Conservation (phyloP, 2,329 filamentous ascomycete genomes). For the Ascochyta koolunga region DNA sequence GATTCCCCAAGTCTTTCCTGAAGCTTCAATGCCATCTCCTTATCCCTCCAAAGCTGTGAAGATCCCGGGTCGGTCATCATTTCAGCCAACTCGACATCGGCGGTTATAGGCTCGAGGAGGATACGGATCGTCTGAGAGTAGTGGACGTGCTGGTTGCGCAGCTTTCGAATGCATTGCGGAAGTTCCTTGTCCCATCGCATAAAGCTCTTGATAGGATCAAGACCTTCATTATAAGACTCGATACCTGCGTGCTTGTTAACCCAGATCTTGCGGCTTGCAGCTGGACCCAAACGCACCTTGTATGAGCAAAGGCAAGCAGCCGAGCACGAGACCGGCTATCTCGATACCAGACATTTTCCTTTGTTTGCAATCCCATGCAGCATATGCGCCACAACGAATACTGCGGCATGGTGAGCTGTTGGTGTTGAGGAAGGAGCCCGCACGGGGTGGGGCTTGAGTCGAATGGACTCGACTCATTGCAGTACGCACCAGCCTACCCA, state of each 20-base stretch:
- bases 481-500: conserved; percentile 5
- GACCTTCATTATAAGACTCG: conserved; percentile 49
- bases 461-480: conserved; percentile 4
- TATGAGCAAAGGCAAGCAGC: conserved; percentile 48
- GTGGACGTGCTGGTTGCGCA: conserved; percentile 47
- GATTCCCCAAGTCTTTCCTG: conserved; percentile 43
- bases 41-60: conserved; percentile 42
- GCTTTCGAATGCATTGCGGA: conserved; percentile 44
- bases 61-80: conserved; percentile 42
- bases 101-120: conserved; percentile 45
- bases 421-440: conserved; percentile 3
- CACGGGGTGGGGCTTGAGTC: conserved; percentile 15
- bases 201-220: conserved; percentile 49
- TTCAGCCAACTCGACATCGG: conserved; percentile 43
- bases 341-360: conserved; percentile 40
- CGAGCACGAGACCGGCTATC: conserved; percentile 44
- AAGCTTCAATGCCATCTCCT: conserved; percentile 34
- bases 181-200: conserved; percentile 45
- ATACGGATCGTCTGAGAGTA: conserved; percentile 45
- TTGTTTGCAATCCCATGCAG: neutral
- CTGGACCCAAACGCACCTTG: conserved; percentile 24
- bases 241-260: conserved; percentile 22
- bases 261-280: neutral
- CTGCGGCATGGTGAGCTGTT: conserved; percentile 20
- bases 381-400: neutral